Evolutionary conservation across 345 rosid genomes (phyloP).

Genomic region (Turritis glabra): DNA sequence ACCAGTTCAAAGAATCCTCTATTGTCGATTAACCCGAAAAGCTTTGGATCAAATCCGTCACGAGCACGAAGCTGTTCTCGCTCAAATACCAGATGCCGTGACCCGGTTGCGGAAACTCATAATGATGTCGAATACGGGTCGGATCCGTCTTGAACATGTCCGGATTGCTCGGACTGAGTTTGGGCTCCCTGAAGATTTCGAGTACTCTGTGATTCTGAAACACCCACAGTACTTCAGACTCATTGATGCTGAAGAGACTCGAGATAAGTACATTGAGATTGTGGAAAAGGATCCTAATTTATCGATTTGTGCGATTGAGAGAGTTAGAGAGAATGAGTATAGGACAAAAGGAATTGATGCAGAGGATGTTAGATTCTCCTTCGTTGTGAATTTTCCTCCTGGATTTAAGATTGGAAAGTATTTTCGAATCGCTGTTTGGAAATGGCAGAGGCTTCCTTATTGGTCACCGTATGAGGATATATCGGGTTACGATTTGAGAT

Average conservation of each 20-base stretch:
- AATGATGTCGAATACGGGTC: constrained; percentile 78
- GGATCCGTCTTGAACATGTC: constrained; percentile 76
- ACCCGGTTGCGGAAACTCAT: constrained; percentile 71
- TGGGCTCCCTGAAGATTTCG: constrained; percentile 93
- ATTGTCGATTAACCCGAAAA: constrained; percentile 67
- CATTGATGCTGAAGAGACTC: constrained; percentile 66
- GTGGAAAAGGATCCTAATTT: constrained; percentile 60
- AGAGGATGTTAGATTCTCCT: constrained; percentile 85
- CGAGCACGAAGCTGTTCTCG: constrained; percentile 59
- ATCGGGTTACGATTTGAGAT: constrained; percentile 79
- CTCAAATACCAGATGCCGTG: constrained; percentile 68
- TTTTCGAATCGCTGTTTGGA: constrained; percentile 89
- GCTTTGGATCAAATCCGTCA: constrained; percentile 65
- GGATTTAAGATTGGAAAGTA: constrained; percentile 94
- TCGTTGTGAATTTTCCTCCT: constrained; percentile 81
- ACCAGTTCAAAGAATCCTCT: constrained; percentile 83
- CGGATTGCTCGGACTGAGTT: constrained; percentile 78
- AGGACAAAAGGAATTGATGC: constrained; percentile 77
- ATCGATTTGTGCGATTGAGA: constrained; percentile 68
- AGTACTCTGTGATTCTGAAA: constrained; percentile 72
- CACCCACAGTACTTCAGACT: constrained; percentile 66
- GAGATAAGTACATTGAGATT: constrained; percentile 83
- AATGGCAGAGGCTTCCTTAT: constrained; percentile 92
- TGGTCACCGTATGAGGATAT: constrained; percentile 96
- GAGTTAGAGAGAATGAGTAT: constrained; percentile 82